Evolutionary conservation across 2,329 filamentous ascomycete genomes (phyloP).

Genomic region (Talaromyces sp.): DNA sequence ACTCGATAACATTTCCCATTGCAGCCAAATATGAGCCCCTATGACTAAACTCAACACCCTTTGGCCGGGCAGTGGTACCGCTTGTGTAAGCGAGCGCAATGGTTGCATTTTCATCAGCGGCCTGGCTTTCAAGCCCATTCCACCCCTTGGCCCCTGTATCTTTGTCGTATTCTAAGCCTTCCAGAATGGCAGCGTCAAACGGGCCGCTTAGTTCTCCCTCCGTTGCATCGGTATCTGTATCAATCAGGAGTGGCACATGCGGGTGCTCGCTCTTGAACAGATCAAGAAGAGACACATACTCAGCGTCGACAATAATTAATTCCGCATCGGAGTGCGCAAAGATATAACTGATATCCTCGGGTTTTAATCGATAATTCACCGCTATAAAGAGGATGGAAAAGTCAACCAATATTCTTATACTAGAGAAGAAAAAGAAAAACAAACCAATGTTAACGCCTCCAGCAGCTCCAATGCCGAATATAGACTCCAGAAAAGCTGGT

Average conservation of each 20-base stretch:
- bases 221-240: slow-evolving; percentile 76
- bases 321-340: slow-evolving; percentile 85
- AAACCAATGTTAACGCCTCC: slow-evolving; percentile 69
- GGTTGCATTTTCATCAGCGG: slow-evolving; percentile 70
- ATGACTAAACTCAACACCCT: slow-evolving; percentile 90
- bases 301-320: slow-evolving; percentile 77
- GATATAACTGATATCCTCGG: slow-evolving; percentile 85
- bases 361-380: slow-evolving; percentile 71
- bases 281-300: slow-evolving; percentile 69
- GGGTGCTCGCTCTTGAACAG: slow-evolving; percentile 60
- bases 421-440: slow-evolving; percentile 19
- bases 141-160: slow-evolving; percentile 67
- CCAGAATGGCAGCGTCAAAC: slow-evolving; percentile 77
- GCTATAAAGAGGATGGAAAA: slow-evolving; percentile 33
- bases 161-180: slow-evolving; percentile 70
- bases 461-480: slow-evolving; percentile 81
- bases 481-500: slow-evolving; percentile 84
- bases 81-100: slow-evolving; percentile 91
- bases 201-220: slow-evolving; percentile 71
- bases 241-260: slow-evolving; percentile 68
- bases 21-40: slow-evolving; percentile 81
- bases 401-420: background rate
- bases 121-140: slow-evolving; percentile 68
- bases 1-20: slow-evolving; percentile 82
- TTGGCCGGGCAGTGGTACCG: slow-evolving; percentile 85